Evolutionary conservation across 2,329 filamentous ascomycete species (phyloP).

Genomic region (Nigrospora sphaerica): DNA sequence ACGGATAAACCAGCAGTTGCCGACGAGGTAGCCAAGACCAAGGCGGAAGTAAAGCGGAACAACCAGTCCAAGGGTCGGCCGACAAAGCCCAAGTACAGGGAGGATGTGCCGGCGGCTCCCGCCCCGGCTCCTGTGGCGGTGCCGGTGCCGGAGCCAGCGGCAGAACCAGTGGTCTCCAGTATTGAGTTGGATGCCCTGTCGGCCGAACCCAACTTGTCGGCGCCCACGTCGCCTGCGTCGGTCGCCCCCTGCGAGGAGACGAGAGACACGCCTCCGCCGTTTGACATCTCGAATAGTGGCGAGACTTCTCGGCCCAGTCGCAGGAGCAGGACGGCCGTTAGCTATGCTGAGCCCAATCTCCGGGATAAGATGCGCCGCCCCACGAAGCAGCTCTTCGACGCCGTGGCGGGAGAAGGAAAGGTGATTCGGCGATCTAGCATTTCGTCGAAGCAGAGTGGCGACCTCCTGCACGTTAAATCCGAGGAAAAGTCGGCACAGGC

Average conservation of each 20-base stretch:
- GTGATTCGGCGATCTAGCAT: slow-evolving; percentile 35
- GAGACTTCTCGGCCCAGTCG: slow-evolving; percentile 59
- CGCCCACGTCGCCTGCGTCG: slow-evolving; percentile 41
- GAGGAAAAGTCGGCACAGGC: slow-evolving; percentile 26
- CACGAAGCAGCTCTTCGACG: slow-evolving; percentile 68
- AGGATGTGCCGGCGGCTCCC: slow-evolving; percentile 6
- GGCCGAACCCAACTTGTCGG: slow-evolving; percentile 32
- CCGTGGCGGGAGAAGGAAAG: slow-evolving; percentile 59
- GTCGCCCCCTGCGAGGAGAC: slow-evolving; percentile 21
- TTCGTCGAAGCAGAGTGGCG: slow-evolving; percentile 18
- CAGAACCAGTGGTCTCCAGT: slow-evolving; percentile 8
- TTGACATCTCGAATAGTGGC: slow-evolving; percentile 45
- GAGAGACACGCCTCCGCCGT: slow-evolving; percentile 53
- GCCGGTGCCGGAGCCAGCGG: slow-evolving; percentile 8
- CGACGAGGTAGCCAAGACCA: slow-evolving; percentile 32
- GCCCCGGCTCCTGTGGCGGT: slow-evolving; percentile 20
- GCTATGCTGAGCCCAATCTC: slow-evolving; percentile 77
- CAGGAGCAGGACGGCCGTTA: slow-evolving; percentile 61
- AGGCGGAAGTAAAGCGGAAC: slow-evolving; percentile 24
- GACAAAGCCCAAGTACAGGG: slow-evolving; percentile 12
- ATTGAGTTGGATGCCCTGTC: slow-evolving; percentile 23
- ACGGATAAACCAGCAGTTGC: slow-evolving; percentile 19
- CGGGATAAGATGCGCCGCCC: slow-evolving; percentile 79
- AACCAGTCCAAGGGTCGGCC: slow-evolving; percentile 5
- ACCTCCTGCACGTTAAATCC: slow-evolving; percentile 20